Percentiles rank a stretch among this genome's conserved stretches.
These are phyloP conservation scores for Sporopachydermia lactativora DNA, from an alignment of 805 yeast genomes.

Conservation along the genomic window DNA sequence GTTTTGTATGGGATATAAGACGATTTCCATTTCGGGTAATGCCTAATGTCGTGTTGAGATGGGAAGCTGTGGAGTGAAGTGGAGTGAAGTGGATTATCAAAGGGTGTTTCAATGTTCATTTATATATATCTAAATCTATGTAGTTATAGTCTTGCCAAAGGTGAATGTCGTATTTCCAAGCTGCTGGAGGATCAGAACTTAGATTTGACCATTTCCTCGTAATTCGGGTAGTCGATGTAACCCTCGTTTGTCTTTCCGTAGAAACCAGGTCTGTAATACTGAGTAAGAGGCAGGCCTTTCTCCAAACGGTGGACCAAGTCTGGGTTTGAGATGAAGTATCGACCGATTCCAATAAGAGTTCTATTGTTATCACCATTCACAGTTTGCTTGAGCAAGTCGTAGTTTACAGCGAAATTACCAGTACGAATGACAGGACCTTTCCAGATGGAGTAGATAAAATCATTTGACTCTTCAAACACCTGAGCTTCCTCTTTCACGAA, in stretches of 20 bases:
- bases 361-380: constrained; percentile 11
- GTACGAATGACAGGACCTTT: constrained; percentile 13
- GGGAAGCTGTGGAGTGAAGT: no score
- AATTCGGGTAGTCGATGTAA: constrained; percentile 19
- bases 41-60: no score
- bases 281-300: constrained; percentile 20
- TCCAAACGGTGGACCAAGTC: constrained; percentile 23
- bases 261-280: constrained; percentile 26
- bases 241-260: constrained; percentile 23
- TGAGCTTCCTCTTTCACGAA: not conserved
- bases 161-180: no score
- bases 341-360: constrained; percentile 22
- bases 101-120: no score
- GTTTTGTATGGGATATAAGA: no score
- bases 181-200: no score
- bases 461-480: constrained; percentile 11
- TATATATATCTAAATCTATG: no score
- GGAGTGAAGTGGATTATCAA: no score
- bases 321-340: constrained; percentile 27
- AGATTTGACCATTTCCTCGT: constrained; percentile 10
- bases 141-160: no score
- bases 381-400: not conserved
- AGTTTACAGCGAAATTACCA: constrained; percentile 3
- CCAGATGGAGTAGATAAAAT: constrained; percentile 11
- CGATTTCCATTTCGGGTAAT: no score